Evolutionary conservation across 768 basidiomycete genomes (phyloP), one percentile per base, ranked within the genome.

Genomic region (Rhizopogon rudus): DNA sequence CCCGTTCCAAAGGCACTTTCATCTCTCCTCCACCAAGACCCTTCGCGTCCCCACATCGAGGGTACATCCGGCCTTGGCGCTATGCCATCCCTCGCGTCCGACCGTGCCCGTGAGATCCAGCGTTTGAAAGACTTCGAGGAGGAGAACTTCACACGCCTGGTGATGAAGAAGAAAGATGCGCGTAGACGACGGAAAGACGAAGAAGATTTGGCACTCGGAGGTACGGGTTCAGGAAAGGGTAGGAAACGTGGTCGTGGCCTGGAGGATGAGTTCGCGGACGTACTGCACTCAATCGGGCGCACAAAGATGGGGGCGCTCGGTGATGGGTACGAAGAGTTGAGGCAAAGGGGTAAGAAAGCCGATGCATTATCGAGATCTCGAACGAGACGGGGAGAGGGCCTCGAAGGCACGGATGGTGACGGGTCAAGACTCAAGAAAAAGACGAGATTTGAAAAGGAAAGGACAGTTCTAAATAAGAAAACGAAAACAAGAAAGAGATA

Each of bases 41-140:
- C 83, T 0, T 78, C 78, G 16, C 76, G 82, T 44, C 91, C 91
- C 3, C 81, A 86, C 65, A 57, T 79, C 20, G 91, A 93, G 66
- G 81, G 88, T 8, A 81, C 86, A 0, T 80, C 88, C 12, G 91
- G 91, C 10, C 72, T 93, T 7, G 87, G 90, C 12, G 75, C 77
- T 16, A 78, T 79, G 28, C 81, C 85, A 6, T 70, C 82, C 3
- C 68, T 85, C 12, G 68, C 74, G 9, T 77, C 79, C 10, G 79
- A 79, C 25, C 87, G 93, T 20, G 91, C 90, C 9, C 81, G 84
- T 16, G 88, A 94, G 64, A 78, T 98, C 53, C 81, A 84, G 60
- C 81, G 84, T 6, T 82, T 97, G 71, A 83, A 81, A 50, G 86
- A 92, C 58, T 98, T 91, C 68, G 96, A 98, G 73, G 93, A 96